Percentiles rank a stretch among this genome's conserved stretches.
Evolutionary conservation across 805 yeast species (phyloP).

Genomic region (Sugiyamaella valdiviana): DNA sequence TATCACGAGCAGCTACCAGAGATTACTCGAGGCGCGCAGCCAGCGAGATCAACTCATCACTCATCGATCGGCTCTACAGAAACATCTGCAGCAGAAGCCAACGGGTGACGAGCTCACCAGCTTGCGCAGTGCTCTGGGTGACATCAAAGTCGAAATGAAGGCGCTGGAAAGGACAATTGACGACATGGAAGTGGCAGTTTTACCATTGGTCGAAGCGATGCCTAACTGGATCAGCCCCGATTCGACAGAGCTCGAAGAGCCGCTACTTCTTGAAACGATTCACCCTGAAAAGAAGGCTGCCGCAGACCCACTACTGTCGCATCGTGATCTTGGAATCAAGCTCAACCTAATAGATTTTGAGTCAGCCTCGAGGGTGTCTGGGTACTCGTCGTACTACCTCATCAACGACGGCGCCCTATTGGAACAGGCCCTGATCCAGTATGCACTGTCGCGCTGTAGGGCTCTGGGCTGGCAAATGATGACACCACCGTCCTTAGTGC

Average conservation of each 20-base stretch:
- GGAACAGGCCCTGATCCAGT: constrained; percentile 85
- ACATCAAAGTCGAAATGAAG: constrained; percentile 19
- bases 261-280: constrained; percentile 19
- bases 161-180: constrained; percentile 14
- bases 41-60: constrained; percentile 14
- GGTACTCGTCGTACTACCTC: constrained; percentile 75
- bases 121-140: constrained; percentile 1
- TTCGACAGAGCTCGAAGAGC: constrained; percentile 14
- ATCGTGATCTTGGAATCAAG: constrained; percentile 62
- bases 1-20: constrained; percentile 21
- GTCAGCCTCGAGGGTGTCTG: constrained; percentile 63
- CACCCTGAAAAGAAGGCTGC: constrained; percentile 15
- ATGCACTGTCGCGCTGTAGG: constrained; percentile 63
- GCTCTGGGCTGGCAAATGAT: constrained; percentile 60
- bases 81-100: constrained; percentile 12
- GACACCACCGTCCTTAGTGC: constrained; percentile 81
- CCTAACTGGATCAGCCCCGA: constrained; percentile 30
- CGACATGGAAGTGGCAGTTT: constrained; percentile 9
- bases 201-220: constrained; percentile 24
- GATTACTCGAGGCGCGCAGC: constrained; percentile 14
- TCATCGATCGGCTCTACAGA: constrained; percentile 18
- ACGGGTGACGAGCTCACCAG: constrained; percentile 1
- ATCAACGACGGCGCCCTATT: constrained; percentile 78
- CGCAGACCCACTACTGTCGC: constrained; percentile 35
- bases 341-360: constrained; percentile 63